phyloP scores from a whole-genome alignment of 257 asterid genomes.

The Dorcoceras hygrometricum region DNA sequence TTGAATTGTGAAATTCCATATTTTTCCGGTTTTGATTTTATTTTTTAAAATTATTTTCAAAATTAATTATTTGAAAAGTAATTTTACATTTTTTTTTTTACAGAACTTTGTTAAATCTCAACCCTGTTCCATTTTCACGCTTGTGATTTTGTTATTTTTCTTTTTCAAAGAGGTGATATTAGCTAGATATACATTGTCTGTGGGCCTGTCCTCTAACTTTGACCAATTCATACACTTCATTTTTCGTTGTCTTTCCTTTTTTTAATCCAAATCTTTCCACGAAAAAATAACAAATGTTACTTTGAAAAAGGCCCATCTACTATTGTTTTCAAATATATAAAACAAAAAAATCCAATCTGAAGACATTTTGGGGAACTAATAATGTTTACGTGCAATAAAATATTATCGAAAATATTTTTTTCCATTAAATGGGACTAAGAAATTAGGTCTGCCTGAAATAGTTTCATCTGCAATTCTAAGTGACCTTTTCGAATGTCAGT shows the following conservation, averaged over 20 bases:
- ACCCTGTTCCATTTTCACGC: slow-evolving; percentile 34
- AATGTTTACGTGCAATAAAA: background rate
- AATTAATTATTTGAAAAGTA: too few relatives aligned
- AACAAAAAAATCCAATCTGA: too few relatives aligned
- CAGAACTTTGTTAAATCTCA: background rate
- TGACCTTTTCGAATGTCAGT: background rate
- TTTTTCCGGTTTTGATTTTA: too few relatives aligned
- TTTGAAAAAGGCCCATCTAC: too few relatives aligned
- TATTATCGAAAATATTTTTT: background rate
- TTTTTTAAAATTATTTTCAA: too few relatives aligned
- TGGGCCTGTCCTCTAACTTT: slow-evolving; percentile 26
- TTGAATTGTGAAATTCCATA: too few relatives aligned
- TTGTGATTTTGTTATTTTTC: slow-evolving; percentile 9
- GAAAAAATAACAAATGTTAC: too few relatives aligned
- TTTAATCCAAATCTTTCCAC: slow-evolving; percentile 26
- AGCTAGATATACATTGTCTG: slow-evolving; percentile 25
- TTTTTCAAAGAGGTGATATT: background rate
- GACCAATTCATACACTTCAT: slow-evolving; percentile 25
- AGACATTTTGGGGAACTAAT: too few relatives aligned
- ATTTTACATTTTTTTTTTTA: too few relatives aligned
- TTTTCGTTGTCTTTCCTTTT: slow-evolving; percentile 7
- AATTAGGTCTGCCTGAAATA: background rate
- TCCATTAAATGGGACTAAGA: background rate
- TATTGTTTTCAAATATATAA: too few relatives aligned
- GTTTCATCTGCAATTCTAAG: background rate